Evolutionary conservation across 2,329 filamentous ascomycete genomes (phyloP).

Genomic region (Septoria linicola): DNA sequence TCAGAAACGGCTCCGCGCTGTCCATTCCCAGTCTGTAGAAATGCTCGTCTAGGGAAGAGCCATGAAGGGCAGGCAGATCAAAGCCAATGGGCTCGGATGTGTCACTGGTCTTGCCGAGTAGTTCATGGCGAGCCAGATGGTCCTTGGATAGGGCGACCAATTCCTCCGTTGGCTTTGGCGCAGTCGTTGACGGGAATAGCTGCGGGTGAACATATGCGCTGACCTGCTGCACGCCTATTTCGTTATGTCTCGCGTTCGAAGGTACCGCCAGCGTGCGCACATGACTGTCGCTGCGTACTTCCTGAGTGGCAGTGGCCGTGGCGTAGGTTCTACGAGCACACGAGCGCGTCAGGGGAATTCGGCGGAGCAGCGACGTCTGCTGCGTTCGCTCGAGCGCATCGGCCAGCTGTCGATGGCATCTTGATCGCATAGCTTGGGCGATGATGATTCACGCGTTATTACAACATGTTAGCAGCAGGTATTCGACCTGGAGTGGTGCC

Average conservation of each 20-base stretch:
- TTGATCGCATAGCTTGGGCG: conserved; percentile 34
- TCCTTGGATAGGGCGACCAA: conserved; percentile 78
- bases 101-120: conserved; percentile 88
- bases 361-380: conserved; percentile 39
- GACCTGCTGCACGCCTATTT: conserved; percentile 91
- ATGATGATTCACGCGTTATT: background rate
- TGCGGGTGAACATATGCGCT: conserved; percentile 80
- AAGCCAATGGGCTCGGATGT: conserved; percentile 72
- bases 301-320: conserved; percentile 15
- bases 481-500: background rate
- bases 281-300: conserved; percentile 7
- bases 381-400: conserved; percentile 38
- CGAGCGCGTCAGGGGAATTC: conserved; percentile 31
- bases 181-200: conserved; percentile 63
- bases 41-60: conserved; percentile 84
- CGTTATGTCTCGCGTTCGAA: conserved; percentile 73
- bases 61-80: conserved; percentile 76
- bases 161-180: conserved; percentile 68
- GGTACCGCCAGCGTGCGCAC: conserved; percentile 31
- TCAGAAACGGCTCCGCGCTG: conserved; percentile 79
- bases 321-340: conserved; percentile 32
- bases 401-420: conserved; percentile 34
- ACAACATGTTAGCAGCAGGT: conserved; percentile 1
- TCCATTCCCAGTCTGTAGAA: conserved; percentile 86
- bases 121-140: conserved; percentile 79